Conservation (phyloP, 108 stramenopile species). For the Cyclotella atomus region DNA sequence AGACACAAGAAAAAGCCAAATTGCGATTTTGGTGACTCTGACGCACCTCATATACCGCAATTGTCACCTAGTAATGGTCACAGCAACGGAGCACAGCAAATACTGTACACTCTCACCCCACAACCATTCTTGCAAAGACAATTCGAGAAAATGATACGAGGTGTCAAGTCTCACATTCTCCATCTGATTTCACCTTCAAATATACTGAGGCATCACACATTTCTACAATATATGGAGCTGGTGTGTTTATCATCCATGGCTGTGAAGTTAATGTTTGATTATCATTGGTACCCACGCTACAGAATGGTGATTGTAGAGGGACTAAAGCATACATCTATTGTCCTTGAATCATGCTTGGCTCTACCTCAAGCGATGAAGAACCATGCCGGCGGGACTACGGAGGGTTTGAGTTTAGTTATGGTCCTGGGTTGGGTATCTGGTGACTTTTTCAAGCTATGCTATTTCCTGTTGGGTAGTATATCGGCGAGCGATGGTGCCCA, state of each 20-base stretch:
- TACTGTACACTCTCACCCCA: conserved; percentile 5
- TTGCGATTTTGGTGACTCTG: neutral
- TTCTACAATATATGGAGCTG: conserved; percentile 44
- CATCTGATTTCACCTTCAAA: conserved; percentile 39
- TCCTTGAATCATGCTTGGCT: conserved; percentile 46
- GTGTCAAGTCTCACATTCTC: conserved; percentile 21
- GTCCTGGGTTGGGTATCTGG: conserved; percentile 48
- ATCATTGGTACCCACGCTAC: conserved; percentile 49
- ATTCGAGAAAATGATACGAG: conserved; percentile 6
- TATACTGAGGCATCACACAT: conserved; percentile 38
- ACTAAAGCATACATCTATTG: conserved; percentile 35
- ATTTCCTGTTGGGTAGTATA: conserved; percentile 33
- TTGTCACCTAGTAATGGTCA: neutral
- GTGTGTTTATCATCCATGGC: conserved; percentile 32
- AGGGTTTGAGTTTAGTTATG: conserved; percentile 45
- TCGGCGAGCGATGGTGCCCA: neutral
- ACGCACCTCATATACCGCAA: neutral
- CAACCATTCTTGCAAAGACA: conserved; percentile 6
- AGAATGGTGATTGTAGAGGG: conserved; percentile 31
- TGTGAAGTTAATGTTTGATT: conserved; percentile 43
- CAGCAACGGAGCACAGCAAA: conserved; percentile 8
- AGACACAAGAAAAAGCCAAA: conserved; percentile 15
- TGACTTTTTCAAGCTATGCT: conserved; percentile 49
- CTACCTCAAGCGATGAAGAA: conserved; percentile 49
- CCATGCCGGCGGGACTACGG: conserved; percentile 34